Conservation (phyloP, 495 filamentous ascomycete genomes). For the Trichocladium uniseriatum region DNA sequence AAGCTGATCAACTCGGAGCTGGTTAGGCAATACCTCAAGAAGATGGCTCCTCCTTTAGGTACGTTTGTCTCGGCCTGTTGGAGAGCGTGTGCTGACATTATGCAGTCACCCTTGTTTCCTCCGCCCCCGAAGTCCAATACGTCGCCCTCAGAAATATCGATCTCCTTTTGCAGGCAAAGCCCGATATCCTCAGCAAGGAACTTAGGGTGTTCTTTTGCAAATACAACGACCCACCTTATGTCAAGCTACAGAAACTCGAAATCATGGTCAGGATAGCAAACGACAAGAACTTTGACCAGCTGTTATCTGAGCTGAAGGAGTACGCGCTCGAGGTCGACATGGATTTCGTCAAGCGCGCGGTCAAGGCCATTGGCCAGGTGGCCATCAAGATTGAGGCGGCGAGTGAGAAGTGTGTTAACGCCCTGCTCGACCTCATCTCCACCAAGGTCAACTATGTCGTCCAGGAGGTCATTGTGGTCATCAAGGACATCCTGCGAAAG, state of each 20-base stretch:
- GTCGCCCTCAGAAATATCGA: slow-evolving; percentile 95
- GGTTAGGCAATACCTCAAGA: slow-evolving; percentile 76
- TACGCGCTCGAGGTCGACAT: slow-evolving; percentile 98
- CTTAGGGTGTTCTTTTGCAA: slow-evolving; percentile 99
- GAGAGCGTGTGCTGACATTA: slow-evolving; percentile 14
- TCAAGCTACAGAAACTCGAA: slow-evolving; percentile 95
- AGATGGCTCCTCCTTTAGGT: slow-evolving; percentile 97
- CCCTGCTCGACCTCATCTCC: slow-evolving; percentile 83
- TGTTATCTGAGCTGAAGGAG: slow-evolving; percentile 88
- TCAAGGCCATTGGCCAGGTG: slow-evolving; percentile 92
- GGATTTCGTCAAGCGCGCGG: slow-evolving; percentile 92
- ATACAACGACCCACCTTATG: slow-evolving; percentile 96
- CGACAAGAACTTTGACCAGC: slow-evolving; percentile 91
- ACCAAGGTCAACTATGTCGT: slow-evolving; percentile 99
- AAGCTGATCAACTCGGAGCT: slow-evolving; percentile 67
- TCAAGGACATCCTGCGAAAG: slow-evolving; percentile 96
- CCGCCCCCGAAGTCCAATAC: slow-evolving; percentile 94
- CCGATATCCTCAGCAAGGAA: slow-evolving; percentile 93
- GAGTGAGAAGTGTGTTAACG: slow-evolving; percentile 90
- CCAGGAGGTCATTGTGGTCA: slow-evolving; percentile 94
- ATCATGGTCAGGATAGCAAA: slow-evolving; percentile 99
- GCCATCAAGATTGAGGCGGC: slow-evolving; percentile 96
- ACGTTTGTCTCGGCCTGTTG: slow-evolving; percentile 19
- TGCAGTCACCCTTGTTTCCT: slow-evolving; percentile 87
- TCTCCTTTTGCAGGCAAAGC: slow-evolving; percentile 86